Evolutionary conservation across 805 yeast genomes (phyloP).

Genomic region (Tetrapisispora fleetii): DNA sequence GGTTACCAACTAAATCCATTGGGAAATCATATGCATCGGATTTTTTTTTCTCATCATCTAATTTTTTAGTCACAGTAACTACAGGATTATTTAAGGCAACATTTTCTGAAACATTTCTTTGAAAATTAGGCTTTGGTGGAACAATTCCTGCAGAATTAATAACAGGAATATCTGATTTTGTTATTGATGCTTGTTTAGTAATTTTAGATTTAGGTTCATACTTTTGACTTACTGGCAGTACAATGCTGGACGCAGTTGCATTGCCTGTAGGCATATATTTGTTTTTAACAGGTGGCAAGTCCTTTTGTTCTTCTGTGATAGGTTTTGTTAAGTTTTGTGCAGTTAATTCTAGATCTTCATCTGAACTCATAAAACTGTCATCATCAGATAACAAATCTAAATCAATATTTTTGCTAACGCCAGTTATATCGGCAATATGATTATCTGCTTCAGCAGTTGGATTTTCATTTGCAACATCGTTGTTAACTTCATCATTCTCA

Average conservation of each 20-base stretch:
- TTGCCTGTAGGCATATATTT: background rate
- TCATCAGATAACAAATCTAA: slow-evolving; percentile 4
- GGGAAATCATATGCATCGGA: slow-evolving; percentile 79
- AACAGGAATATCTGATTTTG: background rate
- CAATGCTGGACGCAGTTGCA: background rate
- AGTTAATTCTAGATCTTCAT: slow-evolving; percentile 15
- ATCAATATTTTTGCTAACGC: background rate
- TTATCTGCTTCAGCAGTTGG: background rate
- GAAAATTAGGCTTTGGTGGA: slow-evolving; percentile 10
- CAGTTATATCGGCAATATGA: slow-evolving; percentile 17
- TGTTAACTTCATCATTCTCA: background rate
- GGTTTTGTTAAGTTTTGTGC: background rate
- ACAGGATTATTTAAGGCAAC: slow-evolving; percentile 4
- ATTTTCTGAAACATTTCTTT: background rate
- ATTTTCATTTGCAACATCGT: background rate
- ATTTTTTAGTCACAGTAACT: slow-evolving; percentile 20
- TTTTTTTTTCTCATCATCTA: slow-evolving; percentile 44
- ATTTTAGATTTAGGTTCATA: background rate
- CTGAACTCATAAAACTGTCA: slow-evolving; percentile 25
- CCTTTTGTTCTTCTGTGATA: background rate
- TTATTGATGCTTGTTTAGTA: background rate
- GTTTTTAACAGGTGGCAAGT: background rate
- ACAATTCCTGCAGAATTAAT: slow-evolving; percentile 7
- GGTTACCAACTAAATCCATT: slow-evolving; percentile 38
- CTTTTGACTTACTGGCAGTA: background rate